phyloP scores from a whole-genome alignment of 192 early-diverging fungal species.

The Fimicolochytrium jonesii region DNA sequence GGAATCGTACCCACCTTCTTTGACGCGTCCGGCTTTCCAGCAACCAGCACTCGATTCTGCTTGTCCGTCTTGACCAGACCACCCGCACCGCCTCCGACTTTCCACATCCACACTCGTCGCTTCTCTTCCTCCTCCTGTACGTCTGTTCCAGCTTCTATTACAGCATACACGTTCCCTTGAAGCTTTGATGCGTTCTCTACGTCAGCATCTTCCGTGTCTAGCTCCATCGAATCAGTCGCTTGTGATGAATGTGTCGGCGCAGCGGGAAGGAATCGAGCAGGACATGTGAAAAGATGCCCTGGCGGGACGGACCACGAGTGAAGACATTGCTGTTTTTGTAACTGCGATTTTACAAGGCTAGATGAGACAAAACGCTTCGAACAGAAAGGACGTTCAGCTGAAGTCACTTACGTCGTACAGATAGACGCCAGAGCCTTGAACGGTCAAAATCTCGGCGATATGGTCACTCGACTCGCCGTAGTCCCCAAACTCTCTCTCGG shows the following conservation, averaged over 20 bases:
- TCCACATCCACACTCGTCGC: constrained; percentile 13
- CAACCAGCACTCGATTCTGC: not conserved
- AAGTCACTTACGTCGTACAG: constrained; percentile 24
- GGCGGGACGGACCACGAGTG: constrained; percentile 22
- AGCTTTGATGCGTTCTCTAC: not conserved
- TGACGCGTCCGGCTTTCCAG: constrained; percentile 7
- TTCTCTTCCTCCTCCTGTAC: not conserved
- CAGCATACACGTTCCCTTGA: constrained; percentile 8
- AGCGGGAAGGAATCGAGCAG: constrained; percentile 20
- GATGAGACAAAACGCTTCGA: not conserved
- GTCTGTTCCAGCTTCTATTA: constrained; percentile 8
- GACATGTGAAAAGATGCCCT: constrained; percentile 7
- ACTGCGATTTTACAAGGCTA: too few species aligned
- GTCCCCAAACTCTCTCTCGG: not conserved
- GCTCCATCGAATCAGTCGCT: too few species aligned
- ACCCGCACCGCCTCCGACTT: not conserved
- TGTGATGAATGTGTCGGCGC: too few species aligned
- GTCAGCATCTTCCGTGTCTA: too few species aligned
- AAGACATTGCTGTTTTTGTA: constrained; percentile 17
- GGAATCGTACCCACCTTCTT: too few species aligned
- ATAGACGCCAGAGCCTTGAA: constrained; percentile 17
- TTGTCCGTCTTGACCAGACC: not conserved
- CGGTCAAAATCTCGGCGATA: constrained; percentile 2
- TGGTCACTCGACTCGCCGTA: too few species aligned
- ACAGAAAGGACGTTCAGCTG: too few species aligned